Base-by-base conservation (phyloP, 257 asterid species). In the Datura wrightii region DNA sequence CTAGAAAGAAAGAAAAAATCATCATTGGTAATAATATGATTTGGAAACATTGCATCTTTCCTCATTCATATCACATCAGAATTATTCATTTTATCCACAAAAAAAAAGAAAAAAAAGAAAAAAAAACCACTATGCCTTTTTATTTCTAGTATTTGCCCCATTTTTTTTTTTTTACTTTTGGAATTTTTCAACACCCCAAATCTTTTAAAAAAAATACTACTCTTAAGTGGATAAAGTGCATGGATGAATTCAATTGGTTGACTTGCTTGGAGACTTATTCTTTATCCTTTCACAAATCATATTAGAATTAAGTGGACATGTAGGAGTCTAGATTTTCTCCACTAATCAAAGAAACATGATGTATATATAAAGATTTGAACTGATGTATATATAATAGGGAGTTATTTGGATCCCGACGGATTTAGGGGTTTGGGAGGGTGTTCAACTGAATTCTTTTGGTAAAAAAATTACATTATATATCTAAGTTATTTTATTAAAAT, bases 31-130 rank as follows among this genome's bases (percentile, higher is more conserved):
- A n/a, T 46, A 34, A 46, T 72, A 46, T 19, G 37, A 72, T 72
- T 71, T 72, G 41, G 80, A 46, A 19, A 46, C 58, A 72, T 44
- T 72, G 80, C 41, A 72, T 72, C 41, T 72, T 10, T 46, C n/a
- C 46, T 2, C 41, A 19, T 72, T 72, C 41, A 10, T 46, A 46
- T 72, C 58, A 44, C 58, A 44, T 72, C 80, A 72, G 9, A 72
- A 72, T 24, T 24, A 24, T 24, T 24, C 31, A 24, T 24, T 24
- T 24, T 24, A 24, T 24, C 31, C 31, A 24, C 0, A 24, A 24
- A 24, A 24, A 24, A 24, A 24, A 24, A 24, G 1, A 24, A 24
- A 24, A 24, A n/a, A n/a, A n/a, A n/a, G n/a, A n/a, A n/a, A n/a
- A n/a, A n/a, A n/a, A n/a, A n/a, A n/a, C n/a, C n/a, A 24, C 31